A percentile compares a stretch with the other conserved stretches of the same genome.
These are phyloP conservation scores for Clarireedia hainanense DNA, from an alignment of 2,329 filamentous ascomycete species.

Conservation along the genomic window DNA sequence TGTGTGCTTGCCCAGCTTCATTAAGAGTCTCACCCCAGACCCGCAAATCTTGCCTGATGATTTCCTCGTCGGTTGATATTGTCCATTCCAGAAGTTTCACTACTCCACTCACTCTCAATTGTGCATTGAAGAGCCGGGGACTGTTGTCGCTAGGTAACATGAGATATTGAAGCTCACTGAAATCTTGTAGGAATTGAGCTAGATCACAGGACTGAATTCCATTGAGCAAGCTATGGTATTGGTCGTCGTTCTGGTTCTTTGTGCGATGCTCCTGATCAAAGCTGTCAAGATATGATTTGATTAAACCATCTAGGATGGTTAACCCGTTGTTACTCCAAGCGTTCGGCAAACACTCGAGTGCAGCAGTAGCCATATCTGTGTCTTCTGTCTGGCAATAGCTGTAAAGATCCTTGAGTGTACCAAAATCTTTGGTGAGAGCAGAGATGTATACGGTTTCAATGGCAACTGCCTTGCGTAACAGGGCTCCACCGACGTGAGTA, in stretches of 20 bases:
- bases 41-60: conserved; percentile 19
- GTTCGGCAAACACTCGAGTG: conserved; percentile 11
- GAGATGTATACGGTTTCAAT: conserved; percentile 10
- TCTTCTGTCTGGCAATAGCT: neutral
- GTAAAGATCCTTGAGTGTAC: conserved; percentile 3
- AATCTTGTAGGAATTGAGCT: conserved; percentile 1
- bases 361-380: conserved; percentile 7
- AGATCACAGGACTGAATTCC: conserved; percentile 2
- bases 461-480: conserved; percentile 8
- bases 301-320: neutral
- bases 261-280: neutral
- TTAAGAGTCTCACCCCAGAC: conserved; percentile 44
- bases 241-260: neutral
- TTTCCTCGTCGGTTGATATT: neutral
- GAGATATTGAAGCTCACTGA: neutral
- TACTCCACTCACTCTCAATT: conserved; percentile 40
- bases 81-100: conserved; percentile 8
- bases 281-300: neutral
- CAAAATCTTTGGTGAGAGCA: conserved; percentile 6
- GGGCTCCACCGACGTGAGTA: neutral
- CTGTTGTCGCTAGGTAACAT: neutral
- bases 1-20: conserved; percentile 40
- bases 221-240: neutral
- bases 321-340: conserved; percentile 7
- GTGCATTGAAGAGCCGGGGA: conserved; percentile 39